Base-by-base conservation (phyloP, 75 land plant species). In the Sequoiadendron giganteum region DNA sequence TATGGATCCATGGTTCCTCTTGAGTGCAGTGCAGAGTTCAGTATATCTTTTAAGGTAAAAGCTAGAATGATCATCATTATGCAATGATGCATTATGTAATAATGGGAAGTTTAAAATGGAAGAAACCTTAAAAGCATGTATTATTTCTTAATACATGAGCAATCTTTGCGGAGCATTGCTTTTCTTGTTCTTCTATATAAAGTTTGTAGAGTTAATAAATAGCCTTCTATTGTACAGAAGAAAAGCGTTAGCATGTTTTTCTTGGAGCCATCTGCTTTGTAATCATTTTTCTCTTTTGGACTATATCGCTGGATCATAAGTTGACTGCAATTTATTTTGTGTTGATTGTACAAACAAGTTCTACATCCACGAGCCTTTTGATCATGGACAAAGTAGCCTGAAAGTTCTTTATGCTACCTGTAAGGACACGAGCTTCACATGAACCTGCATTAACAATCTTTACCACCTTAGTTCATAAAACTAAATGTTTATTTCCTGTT, bases 1-100 rank as follows among this genome's bases (percentile, higher is more conserved):
- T 34, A 32, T 32, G 77, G 77, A 75, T 75, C 34, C 13, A 34
- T 34, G 9, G 77, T 13, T 75, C 77, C 77, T 72, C 3, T 72
- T 0, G 11, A 32, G 77, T 75, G 77, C 77, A 75, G 38, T 75
- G 38, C 36, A 73, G 32, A 73, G 36, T 34, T 75, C 77, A 75
- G 39, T 75, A 34, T 75, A 75, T 10, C 77, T 75, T 75, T 75
- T 75, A 75, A 75, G 77, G 77, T 75, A 32, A 75, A 75, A 75
- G 77, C 77, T 10, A 3, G 16, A 75, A 13, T 75, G 34, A 75
- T 75, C 14, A 75, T 75, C 77, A 75, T 75, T 75, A 75, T 75
- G 39, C 77, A 75, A 75, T 75, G 77, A 75, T 75, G 14, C 15
- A 34, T 75, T 34, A 13, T 75, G 77, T 34, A 75, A 32, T 75